Conservation (phyloP, 202 grass and related monocot species). For the Saccharum hybrid region DNA sequence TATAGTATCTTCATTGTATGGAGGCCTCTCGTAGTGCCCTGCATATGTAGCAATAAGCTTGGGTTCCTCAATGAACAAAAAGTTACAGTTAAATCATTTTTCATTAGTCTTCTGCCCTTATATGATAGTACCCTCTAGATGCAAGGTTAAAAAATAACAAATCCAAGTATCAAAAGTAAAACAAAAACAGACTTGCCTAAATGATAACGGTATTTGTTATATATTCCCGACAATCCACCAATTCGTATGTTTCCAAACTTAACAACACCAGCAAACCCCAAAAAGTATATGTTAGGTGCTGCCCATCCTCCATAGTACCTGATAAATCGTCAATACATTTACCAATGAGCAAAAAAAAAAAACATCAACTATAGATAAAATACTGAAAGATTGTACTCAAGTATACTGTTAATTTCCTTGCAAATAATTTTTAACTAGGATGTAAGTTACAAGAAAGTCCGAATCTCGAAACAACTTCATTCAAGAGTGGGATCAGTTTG, state of each 20-base stretch:
- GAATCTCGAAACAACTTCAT: not conserved
- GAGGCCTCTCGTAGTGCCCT: constrained; percentile 90
- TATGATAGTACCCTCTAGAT: constrained; percentile 18
- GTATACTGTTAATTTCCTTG: not conserved
- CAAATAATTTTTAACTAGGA: constrained; percentile 8
- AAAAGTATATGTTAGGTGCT: constrained; percentile 95
- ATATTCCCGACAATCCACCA: constrained; percentile 88
- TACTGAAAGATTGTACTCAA: constrained; percentile 5
- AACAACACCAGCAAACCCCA: constrained; percentile 84
- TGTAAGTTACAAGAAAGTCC: not conserved
- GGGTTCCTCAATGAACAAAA: constrained; percentile 25
- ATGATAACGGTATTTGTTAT: constrained; percentile 66
- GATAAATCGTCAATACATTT: constrained; percentile 38
- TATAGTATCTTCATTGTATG: constrained; percentile 65
- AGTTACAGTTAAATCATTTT: constrained; percentile 27
- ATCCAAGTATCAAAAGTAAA: constrained; percentile 9
- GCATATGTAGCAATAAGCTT: constrained; percentile 39
- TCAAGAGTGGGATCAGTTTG: not conserved
- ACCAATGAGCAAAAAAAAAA: constrained; percentile 23
- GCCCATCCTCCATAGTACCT: constrained; percentile 98
- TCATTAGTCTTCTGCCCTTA: constrained; percentile 11
- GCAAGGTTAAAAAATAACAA: constrained; percentile 25
- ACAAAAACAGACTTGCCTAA: constrained; percentile 56
- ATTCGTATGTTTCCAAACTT: constrained; percentile 94
- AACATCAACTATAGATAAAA: not conserved